phyloP scores from a whole-genome alignment of 139 green algal species.

The Asterochloris erici region DNA sequence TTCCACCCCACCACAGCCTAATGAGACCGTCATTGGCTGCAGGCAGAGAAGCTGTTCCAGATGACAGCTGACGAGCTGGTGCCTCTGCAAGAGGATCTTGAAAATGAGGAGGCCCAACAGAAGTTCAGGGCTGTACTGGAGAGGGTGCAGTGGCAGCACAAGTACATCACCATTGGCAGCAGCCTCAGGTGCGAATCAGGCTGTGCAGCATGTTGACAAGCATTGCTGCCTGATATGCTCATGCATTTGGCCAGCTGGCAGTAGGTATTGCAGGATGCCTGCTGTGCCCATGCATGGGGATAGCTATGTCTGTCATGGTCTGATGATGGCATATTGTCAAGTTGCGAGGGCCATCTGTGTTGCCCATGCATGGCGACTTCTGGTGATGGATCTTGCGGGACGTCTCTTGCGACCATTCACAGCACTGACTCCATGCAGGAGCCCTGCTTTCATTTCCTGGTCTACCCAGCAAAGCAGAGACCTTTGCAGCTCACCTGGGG shows the following conservation, averaged over 20 bases:
- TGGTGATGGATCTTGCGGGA: too few species aligned
- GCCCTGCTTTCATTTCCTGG: too few species aligned
- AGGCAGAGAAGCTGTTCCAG: slow-evolving; percentile 43
- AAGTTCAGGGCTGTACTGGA: slow-evolving; percentile 19
- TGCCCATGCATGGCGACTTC: too few species aligned
- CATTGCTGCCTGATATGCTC: too few species aligned
- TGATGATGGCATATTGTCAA: too few species aligned
- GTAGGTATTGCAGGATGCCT: not conserved
- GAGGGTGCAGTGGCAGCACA: slow-evolving; percentile 23
- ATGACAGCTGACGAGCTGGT: slow-evolving; percentile 55
- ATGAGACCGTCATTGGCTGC: not conserved
- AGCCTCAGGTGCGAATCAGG: not conserved
- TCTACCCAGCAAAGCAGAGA: not conserved
- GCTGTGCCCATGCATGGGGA: too few species aligned
- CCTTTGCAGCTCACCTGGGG: not conserved
- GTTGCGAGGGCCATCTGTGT: too few species aligned
- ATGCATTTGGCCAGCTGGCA: not conserved
- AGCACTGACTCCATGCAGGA: too few species aligned
- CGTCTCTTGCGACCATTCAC: too few species aligned
- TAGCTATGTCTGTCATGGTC: too few species aligned
- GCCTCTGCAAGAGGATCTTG: slow-evolving; percentile 25
- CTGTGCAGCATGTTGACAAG: not conserved
- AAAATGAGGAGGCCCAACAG: not conserved
- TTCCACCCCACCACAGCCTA: not conserved
- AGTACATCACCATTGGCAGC: slow-evolving; percentile 1